A percentile compares a stretch with the other conserved stretches of the same genome.
These are phyloP conservation scores for Pythium folliculosum DNA, from an alignment of 352 stramenopile genomes.

Conservation along the genomic window DNA sequence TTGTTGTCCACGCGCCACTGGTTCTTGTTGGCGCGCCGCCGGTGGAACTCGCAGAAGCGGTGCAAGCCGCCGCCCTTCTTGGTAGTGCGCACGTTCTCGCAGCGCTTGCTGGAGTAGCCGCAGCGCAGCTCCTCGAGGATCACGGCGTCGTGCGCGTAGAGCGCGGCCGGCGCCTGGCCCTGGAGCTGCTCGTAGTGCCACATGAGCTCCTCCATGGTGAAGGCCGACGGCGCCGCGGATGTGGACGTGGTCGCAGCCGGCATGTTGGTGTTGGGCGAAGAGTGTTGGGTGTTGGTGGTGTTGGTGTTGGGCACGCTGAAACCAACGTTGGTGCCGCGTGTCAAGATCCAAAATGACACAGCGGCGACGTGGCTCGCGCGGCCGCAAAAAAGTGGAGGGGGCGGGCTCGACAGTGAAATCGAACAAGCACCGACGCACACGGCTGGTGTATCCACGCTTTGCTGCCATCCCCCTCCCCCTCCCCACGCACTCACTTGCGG, in stretches of 20 bases:
- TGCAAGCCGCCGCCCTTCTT: constrained; percentile 22
- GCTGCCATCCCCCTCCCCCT: too few relatives aligned
- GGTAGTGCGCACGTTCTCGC: constrained; percentile 23
- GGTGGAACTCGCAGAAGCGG: constrained; percentile 37
- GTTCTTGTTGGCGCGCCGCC: constrained; percentile 69
- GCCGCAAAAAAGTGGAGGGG: background rate
- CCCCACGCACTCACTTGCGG: constrained; percentile 1
- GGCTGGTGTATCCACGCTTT: constrained; percentile 10
- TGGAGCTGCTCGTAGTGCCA: constrained; percentile 28
- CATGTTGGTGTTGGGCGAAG: background rate
- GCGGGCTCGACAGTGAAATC: background rate
- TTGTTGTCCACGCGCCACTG: constrained; percentile 70
- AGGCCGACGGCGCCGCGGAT: constrained; percentile 1
- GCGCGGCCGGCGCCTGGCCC: constrained; percentile 5
- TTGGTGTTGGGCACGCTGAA: background rate
- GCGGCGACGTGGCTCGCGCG: background rate
- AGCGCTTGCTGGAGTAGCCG: constrained; percentile 24
- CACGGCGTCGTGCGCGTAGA: constrained; percentile 15
- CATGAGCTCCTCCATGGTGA: constrained; percentile 27
- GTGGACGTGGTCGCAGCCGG: background rate
- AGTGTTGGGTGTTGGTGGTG: background rate
- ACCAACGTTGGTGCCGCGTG: constrained; percentile 1
- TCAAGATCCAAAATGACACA: constrained; percentile 23
- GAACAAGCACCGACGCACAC: background rate
- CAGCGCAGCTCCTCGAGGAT: constrained; percentile 21